Base-by-base conservation (phyloP, 352 stramenopile species). In the Aphanomyces stellatus region DNA sequence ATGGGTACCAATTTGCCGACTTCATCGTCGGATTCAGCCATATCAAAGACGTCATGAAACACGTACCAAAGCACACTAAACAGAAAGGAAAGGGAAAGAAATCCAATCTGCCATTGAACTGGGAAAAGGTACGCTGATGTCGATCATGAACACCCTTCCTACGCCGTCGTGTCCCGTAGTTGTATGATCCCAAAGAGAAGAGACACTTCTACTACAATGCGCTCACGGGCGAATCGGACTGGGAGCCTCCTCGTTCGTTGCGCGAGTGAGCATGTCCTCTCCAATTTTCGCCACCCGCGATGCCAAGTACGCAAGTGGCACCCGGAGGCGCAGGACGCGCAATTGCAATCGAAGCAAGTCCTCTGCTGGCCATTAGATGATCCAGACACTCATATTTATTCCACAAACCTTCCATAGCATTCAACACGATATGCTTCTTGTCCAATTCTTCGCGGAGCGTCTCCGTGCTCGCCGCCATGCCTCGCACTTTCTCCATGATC, bases 1-100 rank as follows among this genome's bases (percentile, higher is more conserved):
- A 67, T 42, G 60, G 60, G 17, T 67, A 67, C 60, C 22, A 67
- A 5, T 67, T 67, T 59, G 43, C 46, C 24, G 42, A 57, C 34
- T 67, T 67, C 24, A 46, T 67, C 11, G 30, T 57, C 19, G 30
- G 43, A 24, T 42, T 57, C 22, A 51, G 59, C 19, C 35, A 34
- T 55, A 22, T 41, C 8, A 17, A 33, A 19, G 17, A 31, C n/a
- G n/a, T n/a, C n/a, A n/a, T n/a, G n/a, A n/a, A n/a, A n/a, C n/a
- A n/a, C n/a, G n/a, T n/a, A n/a, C n/a, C n/a, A n/a, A n/a, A 33
- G n/a, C 5, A 51, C 27, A 28, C 37, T 2, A 55, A 33, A 40
- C 17, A 17, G 4, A 65, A 65, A 55, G 34, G 17, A 0, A 48
- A 35, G 3, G 19, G 56, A 11, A 28, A 25, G n/a, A 46, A 57